Base-by-base conservation (phyloP, 768 basidiomycete species). In the Xerocomellus dryophilus region DNA sequence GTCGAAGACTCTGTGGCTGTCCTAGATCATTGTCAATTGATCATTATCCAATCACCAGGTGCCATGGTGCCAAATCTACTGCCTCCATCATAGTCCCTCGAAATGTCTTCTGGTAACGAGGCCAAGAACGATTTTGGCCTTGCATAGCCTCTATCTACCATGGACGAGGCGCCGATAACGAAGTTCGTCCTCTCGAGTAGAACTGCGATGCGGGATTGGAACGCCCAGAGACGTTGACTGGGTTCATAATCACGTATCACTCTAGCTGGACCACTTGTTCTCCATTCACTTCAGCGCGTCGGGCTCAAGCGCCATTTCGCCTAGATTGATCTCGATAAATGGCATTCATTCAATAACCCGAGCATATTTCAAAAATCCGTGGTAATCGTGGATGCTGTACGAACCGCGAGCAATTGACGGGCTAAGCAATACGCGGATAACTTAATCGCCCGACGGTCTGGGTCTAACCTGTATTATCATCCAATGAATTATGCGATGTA, bases 401-500 rank as follows among this genome's bases (percentile, higher is more conserved):
- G 34, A 46, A 36, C 45, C 34, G 20, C 42, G 29, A 47, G 48
- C 57, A 15, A 38, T 25, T 43, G 51, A 7, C 35, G 45, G 43
- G 5, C 34, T 17, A 27, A 10, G 31, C 43, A 43, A 43, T 43
- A 27, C 18, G 35, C 31, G 31, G 36, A 40, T 12, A 14, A 32
- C 40, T 42, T 17, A 18, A 43, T 42, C 43, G 21, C 39, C 6
- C n/a, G 38, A 42, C 17, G 32, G 42, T 38, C 38, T 40, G 15
- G 43, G 32, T 52, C 56, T 36, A 35, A 39, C 27, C 35, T 40
- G 47, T 46, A 69, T 51, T 66, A 65, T 53, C 50, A 55, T 61
- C 53, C 49, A 50, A 57, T 65, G 56, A 43, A 69, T 64, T 69
- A 69, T 58, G 63, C 44, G 64, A 60, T 64, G 49, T 67, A 69